phyloP scores from a whole-genome alignment of 2,329 filamentous ascomycete species.

The Cladosporium velox region DNA sequence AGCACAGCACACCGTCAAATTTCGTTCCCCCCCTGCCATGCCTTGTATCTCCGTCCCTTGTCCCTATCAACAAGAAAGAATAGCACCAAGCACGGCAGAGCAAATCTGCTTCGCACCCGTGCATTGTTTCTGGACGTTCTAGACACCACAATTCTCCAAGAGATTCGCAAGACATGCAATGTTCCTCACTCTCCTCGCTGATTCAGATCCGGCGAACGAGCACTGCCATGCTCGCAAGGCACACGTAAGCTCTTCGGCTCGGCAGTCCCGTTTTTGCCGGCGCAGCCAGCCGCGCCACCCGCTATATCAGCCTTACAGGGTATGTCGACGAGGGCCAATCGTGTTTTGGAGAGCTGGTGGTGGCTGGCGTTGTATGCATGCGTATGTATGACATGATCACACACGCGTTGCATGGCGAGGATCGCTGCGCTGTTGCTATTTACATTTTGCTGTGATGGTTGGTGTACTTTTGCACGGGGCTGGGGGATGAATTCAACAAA shows the following conservation, averaged over 20 bases:
- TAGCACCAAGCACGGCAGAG: background rate
- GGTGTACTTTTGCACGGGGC: background rate
- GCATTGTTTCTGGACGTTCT: background rate
- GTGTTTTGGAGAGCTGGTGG: background rate
- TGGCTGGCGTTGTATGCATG: background rate
- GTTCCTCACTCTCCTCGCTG: background rate
- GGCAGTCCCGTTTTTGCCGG: slow-evolving; percentile 4
- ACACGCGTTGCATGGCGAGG: background rate
- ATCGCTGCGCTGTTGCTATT: slow-evolving; percentile 10
- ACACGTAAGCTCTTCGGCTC: slow-evolving; percentile 11
- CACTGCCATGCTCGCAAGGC: background rate
- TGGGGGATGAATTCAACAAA: background rate
- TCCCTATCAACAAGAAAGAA: background rate
- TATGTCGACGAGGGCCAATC: slow-evolving; percentile 7
- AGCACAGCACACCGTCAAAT: background rate
- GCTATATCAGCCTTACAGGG: slow-evolving; percentile 12
- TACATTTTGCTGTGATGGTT: background rate
- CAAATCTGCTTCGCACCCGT: background rate
- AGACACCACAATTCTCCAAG: background rate
- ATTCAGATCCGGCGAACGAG: background rate
- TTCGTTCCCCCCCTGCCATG: slow-evolving; percentile 3
- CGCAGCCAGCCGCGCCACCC: slow-evolving; percentile 6
- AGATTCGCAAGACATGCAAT: background rate
- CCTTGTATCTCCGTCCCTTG: slow-evolving; percentile 9
- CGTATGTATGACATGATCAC: slow-evolving; percentile 5